Evolutionary conservation across 768 basidiomycete species (phyloP), one percentile per base, ranked within the genome.

Genomic region (Podaxis pistillaris): DNA sequence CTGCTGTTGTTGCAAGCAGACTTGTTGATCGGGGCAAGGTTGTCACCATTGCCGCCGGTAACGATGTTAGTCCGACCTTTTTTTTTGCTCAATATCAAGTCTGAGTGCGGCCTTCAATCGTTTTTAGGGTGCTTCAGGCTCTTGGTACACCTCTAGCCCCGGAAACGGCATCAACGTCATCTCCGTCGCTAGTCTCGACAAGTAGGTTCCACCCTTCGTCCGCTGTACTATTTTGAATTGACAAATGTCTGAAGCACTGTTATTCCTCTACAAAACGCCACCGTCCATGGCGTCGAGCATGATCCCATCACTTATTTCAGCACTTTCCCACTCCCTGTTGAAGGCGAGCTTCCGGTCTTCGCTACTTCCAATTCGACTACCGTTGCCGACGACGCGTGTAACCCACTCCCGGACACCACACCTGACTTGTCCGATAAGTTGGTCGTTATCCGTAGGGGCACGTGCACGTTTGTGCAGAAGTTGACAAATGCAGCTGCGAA

Each of bases 21-120:
- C 81, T 91, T 44, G 81, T 84, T 1, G 76, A 72, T 3, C 73
- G 74, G 26, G 89, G 89, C 5, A 85, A 79, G 66, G 78, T 88
- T 52, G 83, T 90, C 44, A 86, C 84, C 11, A 83, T 87, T 40
- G 81, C 87, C 33, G 86, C 86, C 8, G 88, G 88, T 44, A 84
- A 86, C 59, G 73, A 77, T 44, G 78, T 78, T 56, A 56, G 71
- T 62, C 22, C 4, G 22, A 13, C 60, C 24, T 8, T 28, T 26
- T n/a, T 28, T 33, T 15, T n/a, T 6, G 3, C 33, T 28, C 22
- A 37, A 49, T 1, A 37, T 37, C 55, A 47, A 53, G 40, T 26
- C 53, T 56, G 33, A 33, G 3, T 56, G 24, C 8, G 46, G 12
- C 33, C 33, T 33, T 33, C 33, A 9, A 33, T 13, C 36, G 4